These are phyloP conservation scores for Trichophyton schoenleinii DNA, from an alignment of 2,329 filamentous ascomycete species.

Conservation along the genomic window DNA sequence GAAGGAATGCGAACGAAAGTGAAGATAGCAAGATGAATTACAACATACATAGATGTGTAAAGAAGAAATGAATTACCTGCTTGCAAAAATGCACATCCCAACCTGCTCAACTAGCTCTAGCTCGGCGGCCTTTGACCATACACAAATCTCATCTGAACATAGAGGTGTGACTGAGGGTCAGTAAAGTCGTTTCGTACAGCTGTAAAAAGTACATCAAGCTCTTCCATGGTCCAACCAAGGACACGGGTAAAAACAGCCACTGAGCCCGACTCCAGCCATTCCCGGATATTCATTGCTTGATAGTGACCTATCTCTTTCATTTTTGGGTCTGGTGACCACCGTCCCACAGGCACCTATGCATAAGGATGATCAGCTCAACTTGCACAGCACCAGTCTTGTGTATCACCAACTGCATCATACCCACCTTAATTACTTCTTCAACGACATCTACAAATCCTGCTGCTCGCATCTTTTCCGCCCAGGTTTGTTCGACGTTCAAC, in stretches of 20 bases:
- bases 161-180: constrained; percentile 7
- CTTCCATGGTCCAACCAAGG: constrained; percentile 17
- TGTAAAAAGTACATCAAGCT: constrained; percentile 8
- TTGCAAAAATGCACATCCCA: neutral
- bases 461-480: constrained; percentile 20
- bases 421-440: constrained; percentile 26
- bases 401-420: constrained; percentile 8
- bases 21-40: neutral
- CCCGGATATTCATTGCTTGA: constrained; percentile 15
- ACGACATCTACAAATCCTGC: constrained; percentile 24
- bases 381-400: neutral
- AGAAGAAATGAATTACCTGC: neutral
- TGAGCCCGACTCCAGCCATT: constrained; percentile 17
- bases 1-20: neutral
- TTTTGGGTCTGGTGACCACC: constrained; percentile 15
- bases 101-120: neutral
- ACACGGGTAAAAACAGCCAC: constrained; percentile 18
- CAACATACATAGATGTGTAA: neutral
- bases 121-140: constrained; percentile 19
- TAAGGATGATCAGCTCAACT: neutral
- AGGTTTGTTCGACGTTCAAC: constrained; percentile 23
- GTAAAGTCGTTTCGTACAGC: constrained; percentile 8
- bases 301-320: constrained; percentile 14
- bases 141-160: constrained; percentile 14
- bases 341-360: constrained; percentile 33